Base-by-base conservation (phyloP, 1,139 yeast genomes). In the Pichia sp. region DNA sequence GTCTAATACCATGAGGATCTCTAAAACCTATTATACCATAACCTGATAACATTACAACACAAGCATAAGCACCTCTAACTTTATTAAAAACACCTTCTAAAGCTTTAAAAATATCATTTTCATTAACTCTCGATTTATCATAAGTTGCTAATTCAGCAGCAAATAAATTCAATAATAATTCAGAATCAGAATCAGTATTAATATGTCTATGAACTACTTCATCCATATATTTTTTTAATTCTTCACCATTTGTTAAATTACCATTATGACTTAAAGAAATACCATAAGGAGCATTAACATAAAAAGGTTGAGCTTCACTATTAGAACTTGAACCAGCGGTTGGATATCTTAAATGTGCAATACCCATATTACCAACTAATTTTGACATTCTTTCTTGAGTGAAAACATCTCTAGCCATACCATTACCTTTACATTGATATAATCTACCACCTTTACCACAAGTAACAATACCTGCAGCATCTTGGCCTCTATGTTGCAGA, bases 401-500 rank as follows among this genome's bases (percentile, higher is more conserved):
- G 75, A 91, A 91, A 28, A 91, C 97, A 59, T 91, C 98, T 56
- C 95, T 76, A 43, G 95, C 97, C 96, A 93, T 87, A 50, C 99
- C 99, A 63, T 88, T 91, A 53, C 99, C 99, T 66, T 91, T 91
- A 65, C 97, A 91, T 66, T 91, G 97, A 67, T 87, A 89, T 45
- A 93, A 74, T 46, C 98, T 74, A 50, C 98, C 99, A 50, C 89
- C 79, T 38, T 85, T 70, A 39, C 96, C 98, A 64, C 96, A 88
- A 11, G 98, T 93, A 31, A 87, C 93, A 46, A 91, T 89, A 50
- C 99, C 99, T n/a, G 97, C 96, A 11, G 99, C 99, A 63, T 91
- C 99, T 65, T 91, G 99, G 35, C 99, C 99, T 59, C 99, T 77
- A 61, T 91, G 99, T 62, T 91, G 99, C 49, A 91, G 70, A 61